These are phyloP conservation scores for Casuarina glauca DNA, from an alignment of 306 rosid genomes.

Conservation along the genomic window DNA sequence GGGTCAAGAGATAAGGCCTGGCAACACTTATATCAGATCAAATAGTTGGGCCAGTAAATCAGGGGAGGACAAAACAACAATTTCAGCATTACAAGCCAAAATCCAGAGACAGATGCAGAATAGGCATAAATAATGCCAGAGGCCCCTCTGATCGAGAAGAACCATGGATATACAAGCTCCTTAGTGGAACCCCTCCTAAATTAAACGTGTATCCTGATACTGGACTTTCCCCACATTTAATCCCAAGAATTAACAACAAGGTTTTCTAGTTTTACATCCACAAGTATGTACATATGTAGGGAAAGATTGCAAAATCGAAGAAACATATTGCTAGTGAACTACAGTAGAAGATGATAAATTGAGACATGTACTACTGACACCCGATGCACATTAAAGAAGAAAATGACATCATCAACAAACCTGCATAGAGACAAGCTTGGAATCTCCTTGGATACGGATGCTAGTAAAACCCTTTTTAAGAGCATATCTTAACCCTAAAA, in stretches of 20 bases:
- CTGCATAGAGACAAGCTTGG: conserved; percentile 98
- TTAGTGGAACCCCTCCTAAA: neutral
- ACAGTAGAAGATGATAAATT: neutral
- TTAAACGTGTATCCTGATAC: no score
- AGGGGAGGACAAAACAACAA: neutral
- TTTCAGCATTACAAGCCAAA: neutral
- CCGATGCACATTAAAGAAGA: neutral
- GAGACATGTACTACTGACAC: neutral
- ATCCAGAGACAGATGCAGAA: neutral
- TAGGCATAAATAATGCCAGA: neutral
- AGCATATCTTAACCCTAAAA: conserved; percentile 86
- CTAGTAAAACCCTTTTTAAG: conserved; percentile 69
- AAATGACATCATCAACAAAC: conserved; percentile 36
- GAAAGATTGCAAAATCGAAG: neutral
- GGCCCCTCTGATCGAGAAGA: neutral
- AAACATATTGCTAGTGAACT: neutral
- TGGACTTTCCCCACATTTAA: no score
- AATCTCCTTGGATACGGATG: conserved; percentile 73
- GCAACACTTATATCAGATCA: neutral
- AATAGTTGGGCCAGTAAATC: neutral
- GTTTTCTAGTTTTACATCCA: neutral
- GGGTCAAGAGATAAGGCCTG: neutral
- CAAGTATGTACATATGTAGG: neutral
- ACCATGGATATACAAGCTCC: no score
- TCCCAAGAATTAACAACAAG: neutral